Base-by-base conservation (phyloP, 306 rosid genomes). In the Quercus bicolor region DNA sequence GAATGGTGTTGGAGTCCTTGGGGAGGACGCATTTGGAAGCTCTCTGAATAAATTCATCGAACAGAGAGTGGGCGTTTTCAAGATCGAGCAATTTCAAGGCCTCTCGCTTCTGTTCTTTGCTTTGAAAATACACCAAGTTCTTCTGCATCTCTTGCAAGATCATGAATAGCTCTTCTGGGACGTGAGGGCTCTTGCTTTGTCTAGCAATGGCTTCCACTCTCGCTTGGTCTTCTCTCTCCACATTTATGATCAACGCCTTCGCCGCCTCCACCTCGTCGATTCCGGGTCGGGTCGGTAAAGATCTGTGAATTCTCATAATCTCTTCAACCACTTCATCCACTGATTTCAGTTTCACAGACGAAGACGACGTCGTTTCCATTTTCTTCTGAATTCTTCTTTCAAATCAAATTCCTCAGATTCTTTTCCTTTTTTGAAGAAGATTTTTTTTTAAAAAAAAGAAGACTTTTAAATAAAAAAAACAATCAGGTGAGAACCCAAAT, bases 181-280 rank as follows among this genome's bases (percentile, higher is more conserved):
- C 91, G 51, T 84, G 86, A 5, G 71, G 68, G 16, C 78, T 84
- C 68, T 90, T 91, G 48, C 73, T 79, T 54, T 90, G 93, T 16
- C 78, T 84, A 3, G 86, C 85, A 26, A 91, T 84, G 79, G 85
- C 81, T 37, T 91, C 95, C 14, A 91, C 79, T 70, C 85, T 88
- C n/a, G 73, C 80, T 54, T 93, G 90, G 37, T 90, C 92, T 19
- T 90, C 98, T 54, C 65, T 87, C 62, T 93, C 95, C 40, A 90
- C 89, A 70, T 91, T 90, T 72, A 70, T 52, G 10, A 93, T 81
- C 75, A 93, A 73, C 52, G 83, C 70, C 68, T 18, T 81, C 1
- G 98, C 97, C 0, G 91, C 98, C 81, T 93, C 98, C 29, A 93
- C 91, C 62, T 93, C 98, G 29, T 93, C 97, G 55, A 91, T 80